phyloP scores from a whole-genome alignment of 2,329 filamentous ascomycete species.

The Colletotrichum sp. region DNA sequence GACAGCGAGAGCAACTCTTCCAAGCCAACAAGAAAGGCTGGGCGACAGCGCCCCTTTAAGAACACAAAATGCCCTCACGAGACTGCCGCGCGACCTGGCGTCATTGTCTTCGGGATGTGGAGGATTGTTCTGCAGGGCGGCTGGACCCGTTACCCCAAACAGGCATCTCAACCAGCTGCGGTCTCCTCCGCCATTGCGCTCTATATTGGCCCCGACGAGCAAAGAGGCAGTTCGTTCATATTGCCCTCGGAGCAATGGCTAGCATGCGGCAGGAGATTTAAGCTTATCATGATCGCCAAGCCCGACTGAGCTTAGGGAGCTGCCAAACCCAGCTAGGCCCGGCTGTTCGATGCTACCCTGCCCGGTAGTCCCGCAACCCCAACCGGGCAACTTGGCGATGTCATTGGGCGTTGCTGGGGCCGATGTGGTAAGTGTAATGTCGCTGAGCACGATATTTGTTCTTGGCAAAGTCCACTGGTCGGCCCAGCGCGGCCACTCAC shows the following conservation, averaged over 20 bases:
- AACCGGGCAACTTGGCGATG: not conserved
- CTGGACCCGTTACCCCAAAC: constrained; percentile 16
- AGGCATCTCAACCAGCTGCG: constrained; percentile 10
- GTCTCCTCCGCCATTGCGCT: not conserved
- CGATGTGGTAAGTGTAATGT: not conserved
- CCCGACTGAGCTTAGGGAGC: constrained; percentile 1
- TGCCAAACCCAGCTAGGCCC: constrained; percentile 18
- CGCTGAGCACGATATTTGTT: not conserved
- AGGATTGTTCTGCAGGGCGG: constrained; percentile 2
- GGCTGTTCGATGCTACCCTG: constrained; percentile 12
- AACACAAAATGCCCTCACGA: not conserved
- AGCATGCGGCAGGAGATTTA: constrained; percentile 22
- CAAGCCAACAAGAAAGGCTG: not conserved
- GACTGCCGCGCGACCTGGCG: not conserved
- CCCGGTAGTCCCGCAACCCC: constrained; percentile 2
- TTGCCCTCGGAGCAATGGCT: constrained; percentile 1
- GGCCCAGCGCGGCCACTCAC: not conserved
- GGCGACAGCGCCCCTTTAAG: not conserved
- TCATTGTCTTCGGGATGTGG: not conserved
- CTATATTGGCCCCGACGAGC: not conserved
- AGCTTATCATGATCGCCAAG: constrained; percentile 23
- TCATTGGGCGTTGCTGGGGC: not conserved
- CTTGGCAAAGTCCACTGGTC: constrained; percentile 7
- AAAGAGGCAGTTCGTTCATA: constrained; percentile 16
- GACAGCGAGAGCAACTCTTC: not conserved